Evolutionary conservation across 208 protist species (phyloP).

Genomic region (Trypanosoma mega): DNA sequence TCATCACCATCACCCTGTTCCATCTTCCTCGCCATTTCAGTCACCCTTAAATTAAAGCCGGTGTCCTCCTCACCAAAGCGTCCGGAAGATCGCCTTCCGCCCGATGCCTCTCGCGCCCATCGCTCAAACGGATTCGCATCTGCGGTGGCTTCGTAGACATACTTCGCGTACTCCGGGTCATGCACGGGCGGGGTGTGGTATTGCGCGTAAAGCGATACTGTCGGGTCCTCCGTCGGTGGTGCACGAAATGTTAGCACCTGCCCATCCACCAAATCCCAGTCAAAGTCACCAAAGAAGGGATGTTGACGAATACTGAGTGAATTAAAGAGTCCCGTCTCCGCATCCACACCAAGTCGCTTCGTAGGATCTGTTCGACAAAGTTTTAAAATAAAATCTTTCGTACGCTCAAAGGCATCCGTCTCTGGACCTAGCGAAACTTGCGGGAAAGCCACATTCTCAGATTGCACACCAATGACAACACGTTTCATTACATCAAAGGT

Average conservation of each 20-base stretch:
- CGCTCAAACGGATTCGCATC: constrained; percentile 84
- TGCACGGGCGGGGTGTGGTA: constrained; percentile 67
- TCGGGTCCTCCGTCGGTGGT: constrained; percentile 20
- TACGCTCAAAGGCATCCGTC: constrained; percentile 41
- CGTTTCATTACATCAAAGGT: constrained; percentile 75
- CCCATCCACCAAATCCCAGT: constrained; percentile 59
- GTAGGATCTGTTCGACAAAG: constrained; percentile 68
- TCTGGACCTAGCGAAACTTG: constrained; percentile 38
- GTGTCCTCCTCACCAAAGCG: background rate
- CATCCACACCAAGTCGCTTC: constrained; percentile 67
- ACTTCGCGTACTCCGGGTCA: constrained; percentile 65
- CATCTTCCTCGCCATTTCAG: background rate
- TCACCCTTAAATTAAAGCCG: background rate
- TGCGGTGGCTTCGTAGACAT: constrained; percentile 73
- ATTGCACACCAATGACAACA: constrained; percentile 42
- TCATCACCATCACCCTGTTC: background rate
- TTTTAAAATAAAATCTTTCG: constrained; percentile 64
- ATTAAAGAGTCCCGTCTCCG: constrained; percentile 50
- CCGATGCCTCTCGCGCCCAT: constrained; percentile 12
- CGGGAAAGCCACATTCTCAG: constrained; percentile 42
- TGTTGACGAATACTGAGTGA: constrained; percentile 57
- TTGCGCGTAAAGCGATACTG: constrained; percentile 40
- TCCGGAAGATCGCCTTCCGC: background rate
- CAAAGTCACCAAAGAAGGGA: constrained; percentile 67
- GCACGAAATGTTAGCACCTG: constrained; percentile 39